Evolutionary conservation across 352 stramenopile genomes (phyloP).

Genomic region (Pythium guiyangense): DNA sequence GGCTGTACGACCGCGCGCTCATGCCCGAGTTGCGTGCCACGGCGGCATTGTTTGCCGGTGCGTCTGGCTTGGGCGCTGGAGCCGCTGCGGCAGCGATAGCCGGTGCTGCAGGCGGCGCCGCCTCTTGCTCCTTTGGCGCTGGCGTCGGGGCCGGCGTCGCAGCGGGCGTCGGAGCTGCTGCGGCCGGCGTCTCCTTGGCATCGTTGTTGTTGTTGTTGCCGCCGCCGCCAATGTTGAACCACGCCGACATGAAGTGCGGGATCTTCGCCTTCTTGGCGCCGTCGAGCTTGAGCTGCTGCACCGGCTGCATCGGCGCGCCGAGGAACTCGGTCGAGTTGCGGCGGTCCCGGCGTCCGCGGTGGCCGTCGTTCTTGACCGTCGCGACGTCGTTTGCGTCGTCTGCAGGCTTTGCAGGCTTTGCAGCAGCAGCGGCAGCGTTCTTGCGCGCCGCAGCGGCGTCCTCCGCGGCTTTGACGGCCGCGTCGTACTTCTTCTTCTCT

Average conservation of each 20-base stretch:
- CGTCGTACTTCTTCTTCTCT: constrained; percentile 15
- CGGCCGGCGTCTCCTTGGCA: constrained; percentile 21
- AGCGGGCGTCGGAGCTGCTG: constrained; percentile 12
- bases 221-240: constrained; percentile 52
- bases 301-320: constrained; percentile 39
- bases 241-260: constrained; percentile 59
- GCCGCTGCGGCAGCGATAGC: constrained; percentile 2
- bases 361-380: constrained; percentile 39
- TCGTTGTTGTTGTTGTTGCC: constrained; percentile 34
- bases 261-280: constrained; percentile 73
- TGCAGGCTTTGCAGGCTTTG: too few relatives aligned
- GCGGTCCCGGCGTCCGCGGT: constrained; percentile 22
- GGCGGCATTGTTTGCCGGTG: constrained; percentile 1
- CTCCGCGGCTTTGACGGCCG: constrained; percentile 21
- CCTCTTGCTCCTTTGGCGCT: not conserved
- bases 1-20: constrained; percentile 26
- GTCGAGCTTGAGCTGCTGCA: constrained; percentile 61
- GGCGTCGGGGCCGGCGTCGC: constrained; percentile 2
- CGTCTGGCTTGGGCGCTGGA: constrained; percentile 1
- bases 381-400: constrained; percentile 30
- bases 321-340: constrained; percentile 51
- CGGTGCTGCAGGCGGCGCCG: constrained; percentile 15
- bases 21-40: constrained; percentile 13
- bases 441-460: constrained; percentile 15
- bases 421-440: not conserved